Base-by-base conservation (phyloP, 768 basidiomycete genomes). In the Myochromella boudieri region DNA sequence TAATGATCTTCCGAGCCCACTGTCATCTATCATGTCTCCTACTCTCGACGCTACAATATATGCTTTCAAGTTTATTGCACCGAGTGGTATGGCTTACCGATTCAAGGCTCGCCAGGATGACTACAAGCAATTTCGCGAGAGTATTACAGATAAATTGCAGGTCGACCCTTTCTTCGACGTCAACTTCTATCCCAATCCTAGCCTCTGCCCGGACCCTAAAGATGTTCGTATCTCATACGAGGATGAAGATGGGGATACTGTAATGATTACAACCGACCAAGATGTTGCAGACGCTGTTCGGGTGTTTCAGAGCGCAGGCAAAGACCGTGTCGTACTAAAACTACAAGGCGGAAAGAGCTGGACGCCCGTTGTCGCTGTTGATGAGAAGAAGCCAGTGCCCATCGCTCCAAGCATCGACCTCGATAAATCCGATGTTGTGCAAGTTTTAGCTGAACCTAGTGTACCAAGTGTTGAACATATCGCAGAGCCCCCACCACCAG, bases 211-310 rank as follows among this genome's bases (percentile, higher is more conserved):
- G 2, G 38, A 48, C 25, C 38, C 29, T 20, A 32, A 34, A 25
- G 46, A 48, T 27, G 41, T 48, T 17, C 20, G 21, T 6, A 25
- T 48, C 10, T 40, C 32, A 2, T 48, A 41, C 15, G 20, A n/a
- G 25, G 46, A 48, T 15, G 46, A 48, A 2, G 46, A 48, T 12
- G 46, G 39, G 5, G 46, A 48, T 42, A 8, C 36, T 12, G 46
- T 48, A 12, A 17, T 32, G 11, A 48, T 48, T 18, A 27, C 32
- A 8, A 22, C 39, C 15, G 38, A 48, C 22, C 18, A 18, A 5
- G 33, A 48, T 26, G 46, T 48, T 11, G n/a, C 25, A 3, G 39
- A 48, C 3, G 46, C 46, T n/a, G 37, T 48, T 9, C 22, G 12
- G 5, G 32, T 15, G 6, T 32, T 40, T 14, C 39, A 21, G 24